Base-by-base conservation (phyloP, 139 green algal species). In the Coccomyxa sp. region DNA sequence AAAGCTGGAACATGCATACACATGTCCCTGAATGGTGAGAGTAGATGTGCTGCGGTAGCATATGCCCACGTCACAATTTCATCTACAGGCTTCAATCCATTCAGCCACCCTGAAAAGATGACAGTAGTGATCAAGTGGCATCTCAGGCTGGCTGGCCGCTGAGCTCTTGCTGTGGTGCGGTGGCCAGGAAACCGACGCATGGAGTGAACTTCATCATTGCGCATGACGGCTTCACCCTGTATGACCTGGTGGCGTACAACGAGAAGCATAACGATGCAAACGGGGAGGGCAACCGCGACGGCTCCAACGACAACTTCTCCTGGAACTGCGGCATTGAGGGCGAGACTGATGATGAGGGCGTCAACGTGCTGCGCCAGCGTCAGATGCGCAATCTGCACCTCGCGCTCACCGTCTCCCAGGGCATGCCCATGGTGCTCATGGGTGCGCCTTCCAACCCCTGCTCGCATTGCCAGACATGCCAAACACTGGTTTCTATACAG, bases 271-370 rank as follows among this genome's bases (percentile, higher is more conserved):
- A 98, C 84, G 85, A 92, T 10, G 88, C 86, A 45, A 98, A 98
- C 84, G 95, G 95, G 21, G 94, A 97, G 90, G 58, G 83, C 30
- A 91, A 91, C 81, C 75, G 85, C 32, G 95, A 98, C 76, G 96
- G 97, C 82, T 93, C 83, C 81, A 98, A 99, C 85, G 97, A 99
- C 92, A 99, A 99, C 91, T 95, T 97, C 79, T 94, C 85, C 25
- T 99, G 97, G 97, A 99, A 99, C 88, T 99, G 96, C 88, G 97
- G 97, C 15, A 89, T 84, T 9, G 71, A 99, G 89, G 97, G 97
- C 10, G 76, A 90, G 21, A 98, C 93, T 3, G 86, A 88, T 58
- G 90, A 98, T 83, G 68, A 79, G 17, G 90, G 82, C 0, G 87
- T 98, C 18, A 75, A 83, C 14, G 83, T 85, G 31, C 85, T 98